Evolutionary conservation across 139 green algal species (phyloP), one percentile per base, ranked within the genome.

Genomic region (Coelastrella sp.): DNA sequence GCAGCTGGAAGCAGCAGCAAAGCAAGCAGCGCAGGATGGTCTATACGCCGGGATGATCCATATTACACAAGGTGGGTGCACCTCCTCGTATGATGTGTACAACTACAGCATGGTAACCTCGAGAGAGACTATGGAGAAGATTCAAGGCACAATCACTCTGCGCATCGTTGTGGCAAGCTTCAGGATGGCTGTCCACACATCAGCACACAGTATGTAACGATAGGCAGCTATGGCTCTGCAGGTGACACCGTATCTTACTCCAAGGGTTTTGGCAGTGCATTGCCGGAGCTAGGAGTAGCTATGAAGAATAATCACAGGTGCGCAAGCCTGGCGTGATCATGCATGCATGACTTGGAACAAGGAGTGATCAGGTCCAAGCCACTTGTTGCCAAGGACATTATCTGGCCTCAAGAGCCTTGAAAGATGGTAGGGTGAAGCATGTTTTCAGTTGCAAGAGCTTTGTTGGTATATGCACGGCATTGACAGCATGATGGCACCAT

Each of bases 251-350:
- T 35, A 11, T 14, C 78, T 4, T 10, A 82, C 7, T 66, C n/a
- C 70, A 68, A 58, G 7, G 84, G 84, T 57, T 89, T 82, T 82
- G 84, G 84, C 8, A 7, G 35, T 10, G 84, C 84, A 57, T 22
- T 24, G 8, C 49, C 35, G 9, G 84, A 89, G n/a, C 70, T 82
- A 12, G 84, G 49, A 7, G 84, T 89, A 8, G 35, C 84, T 6
- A 89, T 89, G 84, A 20, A 56, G 15, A 70, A 89, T 19, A n/a
- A 89, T 59, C 84, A 82, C 82, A 87, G 82, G 82, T 35, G 20
- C n/a, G 81, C n/a, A 63, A 17, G 25, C 9, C 35, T 57, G 4
- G 63, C 12, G 12, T 72, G 63, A 72, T 72, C 12, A 72, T 72
- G 63, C 12, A 14, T 72, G 63, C 15, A 14, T 22, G 63, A 72